phyloP scores from a whole-genome alignment of 2,329 filamentous ascomycete species.

The Venturiaceae sp. region DNA sequence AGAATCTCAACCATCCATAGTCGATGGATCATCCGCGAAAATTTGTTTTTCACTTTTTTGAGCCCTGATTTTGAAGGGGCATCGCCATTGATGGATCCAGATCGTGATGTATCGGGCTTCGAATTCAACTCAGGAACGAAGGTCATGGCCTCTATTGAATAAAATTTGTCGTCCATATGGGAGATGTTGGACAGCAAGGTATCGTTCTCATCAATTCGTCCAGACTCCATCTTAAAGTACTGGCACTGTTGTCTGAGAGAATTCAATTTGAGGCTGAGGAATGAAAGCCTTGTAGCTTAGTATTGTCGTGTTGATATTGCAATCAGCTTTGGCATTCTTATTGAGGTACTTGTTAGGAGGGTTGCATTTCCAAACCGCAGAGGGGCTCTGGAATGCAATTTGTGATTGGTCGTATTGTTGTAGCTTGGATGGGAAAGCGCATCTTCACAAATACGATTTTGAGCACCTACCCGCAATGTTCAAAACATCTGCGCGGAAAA shows the following conservation, averaged over 20 bases:
- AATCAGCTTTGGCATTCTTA: not conserved
- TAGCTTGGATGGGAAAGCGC: too few relatives aligned
- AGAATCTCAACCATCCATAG: not conserved
- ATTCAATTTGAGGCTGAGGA: not conserved
- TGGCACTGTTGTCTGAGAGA: not conserved
- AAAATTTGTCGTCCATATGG: not conserved
- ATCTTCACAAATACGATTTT: not conserved
- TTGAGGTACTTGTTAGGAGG: not conserved
- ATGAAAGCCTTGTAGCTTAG: not conserved
- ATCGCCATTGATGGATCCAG: not conserved
- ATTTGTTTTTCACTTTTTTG: not conserved
- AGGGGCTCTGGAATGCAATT: not conserved
- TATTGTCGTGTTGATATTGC: not conserved
- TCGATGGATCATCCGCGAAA: not conserved
- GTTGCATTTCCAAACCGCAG: not conserved
- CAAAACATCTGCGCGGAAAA: too few relatives aligned
- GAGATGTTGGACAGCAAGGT: not conserved
- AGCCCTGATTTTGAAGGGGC: not conserved
- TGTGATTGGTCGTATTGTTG: too few relatives aligned
- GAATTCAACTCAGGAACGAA: not conserved
- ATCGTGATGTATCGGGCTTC: not conserved
- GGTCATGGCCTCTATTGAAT: not conserved
- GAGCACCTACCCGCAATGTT: not conserved
- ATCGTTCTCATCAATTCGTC: not conserved
- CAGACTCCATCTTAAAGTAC: not conserved